Base-by-base conservation (phyloP, 169 alveolate genomes). In the Fabrea salina region DNA sequence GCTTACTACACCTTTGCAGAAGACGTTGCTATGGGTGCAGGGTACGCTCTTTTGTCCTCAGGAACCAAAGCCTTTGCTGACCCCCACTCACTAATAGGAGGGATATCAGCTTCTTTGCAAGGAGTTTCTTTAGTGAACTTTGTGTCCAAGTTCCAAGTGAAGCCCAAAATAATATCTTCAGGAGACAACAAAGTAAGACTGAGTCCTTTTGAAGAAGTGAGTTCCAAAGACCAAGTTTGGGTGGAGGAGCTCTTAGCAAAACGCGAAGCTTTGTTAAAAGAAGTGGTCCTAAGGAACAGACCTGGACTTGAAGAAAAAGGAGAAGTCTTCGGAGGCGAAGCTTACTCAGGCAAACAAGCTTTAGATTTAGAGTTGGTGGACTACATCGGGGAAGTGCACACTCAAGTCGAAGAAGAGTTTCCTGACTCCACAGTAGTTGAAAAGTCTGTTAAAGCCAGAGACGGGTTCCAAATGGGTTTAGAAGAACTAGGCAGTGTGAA, bases 1-100 rank as follows among this genome's bases (percentile, higher is more conserved):
- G 47, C 78, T 16, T 37, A 41, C 16, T 68, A n/a, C 4, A 68
- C 78, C 33, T 68, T 68, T 43, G 78, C 78, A n/a, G 78, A 68
- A 4, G 66, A 68, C 61, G 8, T 16, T 3, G 78, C 78, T 8
- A 1, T 68, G 0, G 78, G 78, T 3, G 27, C 66, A 11, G 78
- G 78, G 2, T 68, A 68, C 27, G 39, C 11, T 22, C 8, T 68
- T 11, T 32, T 68, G 2, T 40, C 66, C n/a, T 22, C 78, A 41
- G 78, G 78, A 13, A 1, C 39, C 30, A 37, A 43, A 68, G 78
- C 30, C 19, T 68, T 68, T 68, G 59, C 40, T n/a, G 66, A 68
- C 4, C 11, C 13, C 16, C 32, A 68, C 39, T 68, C 78, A 35
- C 25, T 68, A 22, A 11, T 68, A 1, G 78, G 78, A n/a, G 78